phyloP scores from a whole-genome alignment of 1,139 yeast species.

The Protomyces inouyei region DNA sequence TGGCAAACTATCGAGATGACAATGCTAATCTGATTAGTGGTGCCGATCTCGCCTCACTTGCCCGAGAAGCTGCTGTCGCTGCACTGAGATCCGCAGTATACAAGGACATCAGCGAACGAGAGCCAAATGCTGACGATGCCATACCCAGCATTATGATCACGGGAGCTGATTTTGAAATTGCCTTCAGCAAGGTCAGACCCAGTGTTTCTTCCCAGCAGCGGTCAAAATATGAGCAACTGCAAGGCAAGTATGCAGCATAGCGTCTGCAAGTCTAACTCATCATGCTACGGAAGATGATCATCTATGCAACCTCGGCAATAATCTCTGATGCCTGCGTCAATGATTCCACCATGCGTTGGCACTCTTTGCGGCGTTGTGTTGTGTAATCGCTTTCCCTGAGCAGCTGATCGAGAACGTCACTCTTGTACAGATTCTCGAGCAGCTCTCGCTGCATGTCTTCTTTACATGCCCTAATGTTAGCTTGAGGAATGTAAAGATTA shows the following conservation, averaged over 20 bases:
- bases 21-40: slow-evolving; percentile 43
- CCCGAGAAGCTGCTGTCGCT: slow-evolving; percentile 85
- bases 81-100: slow-evolving; percentile 74
- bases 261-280: neutral
- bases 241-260: neutral
- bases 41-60: slow-evolving; percentile 88
- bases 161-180: slow-evolving; percentile 60
- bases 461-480: slow-evolving; percentile 47
- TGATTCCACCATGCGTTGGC: slow-evolving; percentile 89
- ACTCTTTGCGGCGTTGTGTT: slow-evolving; percentile 90
- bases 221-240: slow-evolving; percentile 55
- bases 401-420: slow-evolving; percentile 66
- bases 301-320: slow-evolving; percentile 43
- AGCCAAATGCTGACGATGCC: slow-evolving; percentile 35
- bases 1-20: neutral
- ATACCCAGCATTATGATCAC: slow-evolving; percentile 50
- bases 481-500: slow-evolving; percentile 19
- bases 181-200: slow-evolving; percentile 73
- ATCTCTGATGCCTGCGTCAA: slow-evolving; percentile 84
- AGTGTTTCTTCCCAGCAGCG: slow-evolving; percentile 88
- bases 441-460: slow-evolving; percentile 85
- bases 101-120: slow-evolving; percentile 41
- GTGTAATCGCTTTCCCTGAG: slow-evolving; percentile 91
- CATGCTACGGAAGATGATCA: neutral
- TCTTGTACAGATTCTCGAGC: slow-evolving; percentile 77